These are phyloP conservation scores for Neurospora sp. DNA, from an alignment of 495 filamentous ascomycete genomes.

Conservation along the genomic window DNA sequence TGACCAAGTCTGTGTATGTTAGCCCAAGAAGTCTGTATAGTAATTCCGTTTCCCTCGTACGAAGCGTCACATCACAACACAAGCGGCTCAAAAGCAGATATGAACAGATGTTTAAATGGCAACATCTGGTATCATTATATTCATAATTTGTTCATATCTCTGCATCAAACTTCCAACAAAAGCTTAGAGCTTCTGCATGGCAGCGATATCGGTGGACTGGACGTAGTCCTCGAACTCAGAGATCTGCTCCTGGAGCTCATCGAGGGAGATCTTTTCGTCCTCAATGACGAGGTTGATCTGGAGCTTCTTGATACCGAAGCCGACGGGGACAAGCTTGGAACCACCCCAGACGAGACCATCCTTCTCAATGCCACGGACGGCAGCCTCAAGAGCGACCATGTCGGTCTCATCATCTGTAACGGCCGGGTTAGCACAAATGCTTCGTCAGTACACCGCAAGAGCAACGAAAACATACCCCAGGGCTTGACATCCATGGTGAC, in stretches of 20 bases:
- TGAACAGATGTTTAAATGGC: background rate
- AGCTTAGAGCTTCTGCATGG: slow-evolving; percentile 31
- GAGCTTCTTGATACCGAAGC: slow-evolving; percentile 99
- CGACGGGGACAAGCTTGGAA: slow-evolving; percentile 77
- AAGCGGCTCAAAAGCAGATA: background rate
- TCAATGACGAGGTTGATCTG: slow-evolving; percentile 97
- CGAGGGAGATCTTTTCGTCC: slow-evolving; percentile 87
- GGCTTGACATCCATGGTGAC: slow-evolving; percentile 97
- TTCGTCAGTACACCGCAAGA: background rate
- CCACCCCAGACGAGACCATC: slow-evolving; percentile 96
- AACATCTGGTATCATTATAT: slow-evolving; percentile 2
- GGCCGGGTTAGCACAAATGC: slow-evolving; percentile 11
- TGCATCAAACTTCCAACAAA: slow-evolving; percentile 8
- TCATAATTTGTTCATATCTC: slow-evolving; percentile 16
- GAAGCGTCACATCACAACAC: background rate
- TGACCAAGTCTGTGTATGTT: background rate
- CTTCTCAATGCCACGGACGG: slow-evolving; percentile 78
- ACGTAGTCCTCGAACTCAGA: slow-evolving; percentile 84
- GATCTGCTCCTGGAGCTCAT: slow-evolving; percentile 81
- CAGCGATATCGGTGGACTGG: slow-evolving; percentile 85
- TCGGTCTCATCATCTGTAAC: slow-evolving; percentile 77
- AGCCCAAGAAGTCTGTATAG: background rate
- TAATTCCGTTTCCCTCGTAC: background rate
- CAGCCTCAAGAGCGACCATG: slow-evolving; percentile 67
- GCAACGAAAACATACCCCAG: slow-evolving; percentile 64